Conservation (phyloP, 1,139 yeast genomes). For the Arxiozyma bovina region DNA sequence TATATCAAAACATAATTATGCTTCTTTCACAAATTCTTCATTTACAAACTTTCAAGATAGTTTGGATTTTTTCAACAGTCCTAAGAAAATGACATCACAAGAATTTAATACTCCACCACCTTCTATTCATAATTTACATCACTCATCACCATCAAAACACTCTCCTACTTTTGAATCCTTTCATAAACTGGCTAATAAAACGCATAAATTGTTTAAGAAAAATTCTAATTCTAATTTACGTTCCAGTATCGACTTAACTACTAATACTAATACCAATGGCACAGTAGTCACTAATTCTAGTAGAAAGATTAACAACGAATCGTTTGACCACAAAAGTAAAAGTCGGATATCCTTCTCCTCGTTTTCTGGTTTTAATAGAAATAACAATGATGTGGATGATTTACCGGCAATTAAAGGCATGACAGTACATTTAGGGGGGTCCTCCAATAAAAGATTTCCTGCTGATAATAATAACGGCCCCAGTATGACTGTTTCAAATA, state of each 20-base stretch:
- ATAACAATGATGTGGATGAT: slow-evolving; percentile 1
- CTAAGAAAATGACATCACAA: slow-evolving; percentile 10
- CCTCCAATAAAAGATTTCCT: slow-evolving; percentile 7
- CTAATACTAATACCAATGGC: background rate
- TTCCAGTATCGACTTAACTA: slow-evolving; percentile 4
- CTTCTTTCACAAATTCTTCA: background rate
- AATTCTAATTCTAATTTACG: slow-evolving; percentile 13
- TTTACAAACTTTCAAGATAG: background rate
- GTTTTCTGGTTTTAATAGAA: background rate
- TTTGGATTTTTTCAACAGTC: slow-evolving; percentile 10
- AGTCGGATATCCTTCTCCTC: background rate
- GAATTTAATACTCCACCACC: slow-evolving; percentile 4
- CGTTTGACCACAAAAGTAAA: background rate
- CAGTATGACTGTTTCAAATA: background rate
- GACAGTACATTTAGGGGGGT: slow-evolving; percentile 36
- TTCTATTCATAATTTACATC: slow-evolving; percentile 4
- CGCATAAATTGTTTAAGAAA: slow-evolving; percentile 26
- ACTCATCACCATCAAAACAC: slow-evolving; percentile 12
- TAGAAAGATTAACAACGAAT: background rate
- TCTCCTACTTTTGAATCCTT: slow-evolving; percentile 28
- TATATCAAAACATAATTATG: background rate
- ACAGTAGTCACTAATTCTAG: background rate
- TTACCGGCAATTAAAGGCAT: slow-evolving; percentile 34
- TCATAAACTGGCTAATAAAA: slow-evolving; percentile 23
- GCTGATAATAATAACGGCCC: background rate